Evolutionary conservation across 1,139 yeast species (phyloP).

Genomic region (Candida labiduridarum): DNA sequence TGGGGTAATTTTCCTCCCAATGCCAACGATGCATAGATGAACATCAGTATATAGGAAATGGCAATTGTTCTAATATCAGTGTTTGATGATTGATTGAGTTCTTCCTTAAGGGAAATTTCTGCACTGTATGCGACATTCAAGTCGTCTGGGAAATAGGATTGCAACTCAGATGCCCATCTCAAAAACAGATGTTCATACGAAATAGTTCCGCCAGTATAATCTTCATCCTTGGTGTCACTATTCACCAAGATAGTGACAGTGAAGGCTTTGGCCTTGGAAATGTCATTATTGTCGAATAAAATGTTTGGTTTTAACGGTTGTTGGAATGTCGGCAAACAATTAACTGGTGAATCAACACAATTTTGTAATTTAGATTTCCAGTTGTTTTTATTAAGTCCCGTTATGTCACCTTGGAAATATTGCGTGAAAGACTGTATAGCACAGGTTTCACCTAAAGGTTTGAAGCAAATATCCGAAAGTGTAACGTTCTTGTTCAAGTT

Average conservation of each 20-base stretch:
- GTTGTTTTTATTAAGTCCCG: slow-evolving; percentile 45
- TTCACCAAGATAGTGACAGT: slow-evolving; percentile 71
- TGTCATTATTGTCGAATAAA: slow-evolving; percentile 57
- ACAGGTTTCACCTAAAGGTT: slow-evolving; percentile 78
- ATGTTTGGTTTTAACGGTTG: slow-evolving; percentile 80
- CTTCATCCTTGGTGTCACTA: slow-evolving; percentile 31
- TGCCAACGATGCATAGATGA: slow-evolving; percentile 82
- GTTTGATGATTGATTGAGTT: slow-evolving; percentile 77
- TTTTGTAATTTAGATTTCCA: slow-evolving; percentile 58
- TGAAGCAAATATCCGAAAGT: slow-evolving; percentile 76
- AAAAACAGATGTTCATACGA: slow-evolving; percentile 72
- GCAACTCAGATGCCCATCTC: slow-evolving; percentile 52
- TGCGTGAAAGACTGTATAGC: slow-evolving; percentile 90
- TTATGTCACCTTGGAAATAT: slow-evolving; percentile 71
- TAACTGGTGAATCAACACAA: slow-evolving; percentile 83
- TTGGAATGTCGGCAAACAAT: slow-evolving; percentile 86
- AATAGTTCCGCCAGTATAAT: slow-evolving; percentile 45
- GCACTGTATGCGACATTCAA: slow-evolving; percentile 75
- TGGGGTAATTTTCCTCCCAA: slow-evolving; percentile 59
- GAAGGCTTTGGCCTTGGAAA: slow-evolving; percentile 66
- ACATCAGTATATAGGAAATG: slow-evolving; percentile 85
- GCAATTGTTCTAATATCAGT: slow-evolving; percentile 74
- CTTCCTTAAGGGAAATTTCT: slow-evolving; percentile 81
- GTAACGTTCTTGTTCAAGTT: slow-evolving; percentile 23
- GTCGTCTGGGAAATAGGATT: slow-evolving; percentile 45